Percentiles rank a stretch among this genome's conserved stretches.
Conservation (phyloP, 495 filamentous ascomycete species). For the Penicillium taxi region DNA sequence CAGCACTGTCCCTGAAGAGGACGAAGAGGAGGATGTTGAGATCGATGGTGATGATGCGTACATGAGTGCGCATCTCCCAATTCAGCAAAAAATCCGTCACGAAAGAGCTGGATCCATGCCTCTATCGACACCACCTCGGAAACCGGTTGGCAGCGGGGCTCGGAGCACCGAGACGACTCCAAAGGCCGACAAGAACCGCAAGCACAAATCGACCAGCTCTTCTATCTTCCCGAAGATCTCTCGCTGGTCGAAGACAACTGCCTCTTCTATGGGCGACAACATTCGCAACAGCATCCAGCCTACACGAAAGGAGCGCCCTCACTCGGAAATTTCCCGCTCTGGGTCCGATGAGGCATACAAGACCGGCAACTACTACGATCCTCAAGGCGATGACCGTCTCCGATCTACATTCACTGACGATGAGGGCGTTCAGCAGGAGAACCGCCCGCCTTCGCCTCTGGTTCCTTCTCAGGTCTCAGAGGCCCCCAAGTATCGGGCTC, state of each 20-base stretch:
- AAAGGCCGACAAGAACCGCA: constrained; percentile 67
- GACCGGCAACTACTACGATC: constrained; percentile 54
- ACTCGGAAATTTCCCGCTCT: constrained; percentile 57
- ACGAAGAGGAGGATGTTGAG: constrained; percentile 62
- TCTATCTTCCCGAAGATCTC: constrained; percentile 92
- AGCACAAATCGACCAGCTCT: constrained; percentile 84
- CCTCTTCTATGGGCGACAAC: constrained; percentile 60
- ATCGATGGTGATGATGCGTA: constrained; percentile 46
- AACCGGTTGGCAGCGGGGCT: constrained; percentile 44
- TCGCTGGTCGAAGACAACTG: constrained; percentile 93
- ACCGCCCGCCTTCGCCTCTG: constrained; percentile 53
- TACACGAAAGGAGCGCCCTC: constrained; percentile 42
- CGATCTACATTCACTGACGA: constrained; percentile 56
- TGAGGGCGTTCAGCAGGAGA: constrained; percentile 40
- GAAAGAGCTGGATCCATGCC: constrained; percentile 57
- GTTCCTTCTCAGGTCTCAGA: constrained; percentile 62
- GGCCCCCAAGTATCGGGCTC: constrained; percentile 82
- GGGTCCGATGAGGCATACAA: constrained; percentile 62
- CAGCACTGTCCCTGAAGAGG: constrained; percentile 78
- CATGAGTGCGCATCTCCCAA: constrained; percentile 37
- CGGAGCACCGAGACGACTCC: constrained; percentile 73
- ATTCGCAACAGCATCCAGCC: constrained; percentile 45
- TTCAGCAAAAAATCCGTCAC: constrained; percentile 26
- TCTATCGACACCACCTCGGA: constrained; percentile 65
- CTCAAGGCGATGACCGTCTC: constrained; percentile 63